Evolutionary conservation across 805 yeast species (phyloP).

Genomic region (Cyberlindnera euphorbiae): DNA sequence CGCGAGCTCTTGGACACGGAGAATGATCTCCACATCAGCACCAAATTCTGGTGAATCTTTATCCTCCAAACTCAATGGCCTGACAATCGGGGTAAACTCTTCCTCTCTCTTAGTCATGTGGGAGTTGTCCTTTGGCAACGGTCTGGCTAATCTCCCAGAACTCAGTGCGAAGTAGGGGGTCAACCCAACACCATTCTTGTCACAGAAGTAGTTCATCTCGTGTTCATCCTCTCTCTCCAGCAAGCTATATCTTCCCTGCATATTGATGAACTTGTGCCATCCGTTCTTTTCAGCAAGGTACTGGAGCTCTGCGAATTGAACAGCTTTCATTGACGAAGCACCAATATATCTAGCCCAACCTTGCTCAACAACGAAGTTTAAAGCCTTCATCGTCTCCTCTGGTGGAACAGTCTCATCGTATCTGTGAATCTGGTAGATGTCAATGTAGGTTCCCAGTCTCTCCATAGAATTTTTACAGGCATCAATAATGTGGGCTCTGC

Average conservation of each 20-base stretch:
- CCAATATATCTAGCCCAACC: constrained; percentile 55
- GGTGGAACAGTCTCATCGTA: constrained; percentile 40
- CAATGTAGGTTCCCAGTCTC: constrained; percentile 42
- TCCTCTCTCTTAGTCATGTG: constrained; percentile 10
- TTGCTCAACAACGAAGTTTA: constrained; percentile 43
- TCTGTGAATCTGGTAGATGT: constrained; percentile 50
- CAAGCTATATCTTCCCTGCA: constrained; percentile 55
- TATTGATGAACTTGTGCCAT: constrained; percentile 54
- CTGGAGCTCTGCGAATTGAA: constrained; percentile 51
- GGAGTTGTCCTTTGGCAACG: constrained; percentile 22
- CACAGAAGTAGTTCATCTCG: constrained; percentile 54
- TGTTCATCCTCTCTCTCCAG: constrained; percentile 57
- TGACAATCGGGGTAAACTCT: neutral
- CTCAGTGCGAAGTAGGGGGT: constrained; percentile 61
- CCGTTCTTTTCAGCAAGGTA: constrained; percentile 48
- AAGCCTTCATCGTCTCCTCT: constrained; percentile 50
- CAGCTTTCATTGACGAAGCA: constrained; percentile 55
- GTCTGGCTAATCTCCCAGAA: constrained; percentile 49
- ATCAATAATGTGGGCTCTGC: constrained; percentile 43
- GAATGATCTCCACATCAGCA: constrained; percentile 33
- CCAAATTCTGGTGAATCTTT: constrained; percentile 5
- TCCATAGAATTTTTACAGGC: constrained; percentile 36
- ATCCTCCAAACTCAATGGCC: constrained; percentile 1
- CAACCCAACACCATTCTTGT: constrained; percentile 46
- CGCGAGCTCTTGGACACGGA: constrained; percentile 50